Evolutionary conservation across 306 rosid genomes (phyloP).

Genomic region (Leucaena leucocephala): DNA sequence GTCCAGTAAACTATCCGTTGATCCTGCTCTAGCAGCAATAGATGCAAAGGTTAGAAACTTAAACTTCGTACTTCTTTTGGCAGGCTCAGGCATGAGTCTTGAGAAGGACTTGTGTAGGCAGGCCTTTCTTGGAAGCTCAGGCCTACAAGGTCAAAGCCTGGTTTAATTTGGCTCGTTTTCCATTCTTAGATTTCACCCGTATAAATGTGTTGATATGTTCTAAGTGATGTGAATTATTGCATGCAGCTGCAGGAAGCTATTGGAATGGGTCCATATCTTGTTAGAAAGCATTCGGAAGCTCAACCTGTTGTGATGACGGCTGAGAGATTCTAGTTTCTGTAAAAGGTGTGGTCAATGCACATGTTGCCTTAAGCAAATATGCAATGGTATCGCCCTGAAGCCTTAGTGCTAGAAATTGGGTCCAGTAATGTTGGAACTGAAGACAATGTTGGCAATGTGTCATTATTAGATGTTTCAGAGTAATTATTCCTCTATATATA

Average conservation of each 20-base stretch:
- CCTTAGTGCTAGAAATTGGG: neutral
- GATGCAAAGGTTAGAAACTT: conserved; percentile 64
- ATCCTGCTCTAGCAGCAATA: conserved; percentile 60
- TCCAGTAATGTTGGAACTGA: no score
- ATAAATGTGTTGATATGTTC: neutral
- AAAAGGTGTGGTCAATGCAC: neutral
- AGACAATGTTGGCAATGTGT: neutral
- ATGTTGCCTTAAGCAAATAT: neutral
- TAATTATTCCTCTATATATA: neutral
- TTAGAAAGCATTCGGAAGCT: conserved; percentile 57
- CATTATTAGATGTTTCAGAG: neutral
- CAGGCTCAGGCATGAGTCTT: neutral
- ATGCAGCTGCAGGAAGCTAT: conserved; percentile 82
- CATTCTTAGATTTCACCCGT: neutral
- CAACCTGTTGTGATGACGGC: conserved; percentile 86
- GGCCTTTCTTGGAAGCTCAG: neutral
- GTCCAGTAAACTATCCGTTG: conserved; percentile 57
- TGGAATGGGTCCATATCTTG: conserved; percentile 71
- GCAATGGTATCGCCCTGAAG: neutral
- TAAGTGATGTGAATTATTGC: conserved; percentile 22
- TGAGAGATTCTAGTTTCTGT: conserved; percentile 63
- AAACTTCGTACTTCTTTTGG: neutral
- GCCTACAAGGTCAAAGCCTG: neutral
- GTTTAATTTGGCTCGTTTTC: neutral
- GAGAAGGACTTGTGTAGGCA: no score